These are phyloP conservation scores for Penicillium goetzii DNA, from an alignment of 495 filamentous ascomycete genomes.

Conservation along the genomic window DNA sequence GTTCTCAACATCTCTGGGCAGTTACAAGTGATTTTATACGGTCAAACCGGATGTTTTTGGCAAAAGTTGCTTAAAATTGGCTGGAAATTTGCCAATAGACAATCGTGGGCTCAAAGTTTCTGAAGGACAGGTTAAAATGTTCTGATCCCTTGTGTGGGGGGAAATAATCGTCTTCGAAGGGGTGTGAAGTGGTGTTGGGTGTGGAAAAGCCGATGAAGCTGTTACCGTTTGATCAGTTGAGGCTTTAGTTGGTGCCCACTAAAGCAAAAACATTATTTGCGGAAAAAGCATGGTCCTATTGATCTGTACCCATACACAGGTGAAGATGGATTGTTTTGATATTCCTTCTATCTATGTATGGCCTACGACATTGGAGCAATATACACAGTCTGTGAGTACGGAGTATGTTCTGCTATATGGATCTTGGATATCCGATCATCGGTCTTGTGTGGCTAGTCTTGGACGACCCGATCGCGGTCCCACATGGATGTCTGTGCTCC, in stretches of 20 bases:
- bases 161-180: not conserved
- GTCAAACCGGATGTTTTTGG: not conserved
- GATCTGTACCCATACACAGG: not conserved
- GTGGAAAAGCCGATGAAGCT: not conserved
- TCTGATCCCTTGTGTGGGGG: not conserved
- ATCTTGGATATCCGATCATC: not conserved
- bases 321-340: not conserved
- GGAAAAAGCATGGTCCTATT: not conserved
- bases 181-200: not conserved
- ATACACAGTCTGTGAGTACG: not conserved
- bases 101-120: not conserved
- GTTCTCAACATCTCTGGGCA: not conserved
- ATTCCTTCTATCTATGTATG: not conserved
- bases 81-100: not conserved
- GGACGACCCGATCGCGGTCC: not conserved
- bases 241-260: not conserved
- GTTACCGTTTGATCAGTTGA: not conserved
- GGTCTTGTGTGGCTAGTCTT: too few relatives aligned
- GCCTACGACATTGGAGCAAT: not conserved
- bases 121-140: not conserved
- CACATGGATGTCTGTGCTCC: conserved; percentile 5
- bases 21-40: not conserved
- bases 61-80: not conserved
- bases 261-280: not conserved
- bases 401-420: not conserved